Percentiles rank a stretch among this genome's conserved stretches.
Evolutionary conservation across 169 alveolate genomes (phyloP).

Genomic region (Theileria orientalis): DNA sequence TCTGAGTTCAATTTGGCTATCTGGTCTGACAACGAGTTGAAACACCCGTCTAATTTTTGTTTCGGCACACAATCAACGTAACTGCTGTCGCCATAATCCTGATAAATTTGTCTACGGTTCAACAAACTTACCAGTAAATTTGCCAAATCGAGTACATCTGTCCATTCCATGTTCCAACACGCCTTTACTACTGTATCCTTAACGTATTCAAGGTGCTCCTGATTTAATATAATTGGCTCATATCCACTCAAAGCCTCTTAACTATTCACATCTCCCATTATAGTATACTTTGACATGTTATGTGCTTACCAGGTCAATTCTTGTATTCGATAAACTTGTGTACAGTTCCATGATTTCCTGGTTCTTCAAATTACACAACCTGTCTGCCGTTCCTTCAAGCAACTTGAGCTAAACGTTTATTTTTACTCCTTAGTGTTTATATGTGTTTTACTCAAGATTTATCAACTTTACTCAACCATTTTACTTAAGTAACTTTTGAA

Average conservation of each 20-base stretch:
- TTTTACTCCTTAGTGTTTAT: too few relatives aligned
- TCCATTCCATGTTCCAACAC: not conserved
- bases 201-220: not conserved
- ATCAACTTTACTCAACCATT: too few relatives aligned
- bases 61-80: not conserved
- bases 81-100: not conserved
- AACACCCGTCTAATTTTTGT: not conserved
- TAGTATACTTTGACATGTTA: not conserved
- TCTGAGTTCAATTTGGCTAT: not conserved
- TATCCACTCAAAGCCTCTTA: too few relatives aligned
- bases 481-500: too few relatives aligned
- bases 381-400: conserved; percentile 10
- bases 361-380: not conserved
- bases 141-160: not conserved
- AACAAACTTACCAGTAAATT: not conserved
- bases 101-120: not conserved
- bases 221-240: not conserved
- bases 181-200: not conserved
- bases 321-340: conserved; percentile 3
- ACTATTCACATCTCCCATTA: too few relatives aligned
- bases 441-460: too few relatives aligned
- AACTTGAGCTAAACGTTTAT: conserved; percentile 28
- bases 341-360: conserved; percentile 19
- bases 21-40: not conserved
- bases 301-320: not conserved